These are phyloP conservation scores for Ilex asprella DNA, from an alignment of 257 asterid genomes.

Conservation along the genomic window DNA sequence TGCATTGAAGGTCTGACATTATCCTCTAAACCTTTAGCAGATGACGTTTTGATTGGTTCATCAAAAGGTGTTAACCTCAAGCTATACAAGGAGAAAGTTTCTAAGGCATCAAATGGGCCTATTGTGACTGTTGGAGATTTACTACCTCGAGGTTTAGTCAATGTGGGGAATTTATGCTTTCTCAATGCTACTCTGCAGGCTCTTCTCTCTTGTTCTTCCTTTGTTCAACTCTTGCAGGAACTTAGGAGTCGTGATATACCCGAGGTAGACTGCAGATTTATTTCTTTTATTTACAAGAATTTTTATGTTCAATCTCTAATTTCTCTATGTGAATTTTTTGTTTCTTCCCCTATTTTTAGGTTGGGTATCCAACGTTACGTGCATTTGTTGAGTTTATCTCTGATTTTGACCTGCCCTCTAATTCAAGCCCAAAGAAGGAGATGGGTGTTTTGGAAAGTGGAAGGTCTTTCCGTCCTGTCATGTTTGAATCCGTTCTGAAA, in stretches of 20 bases:
- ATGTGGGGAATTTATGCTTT: conserved; percentile 78
- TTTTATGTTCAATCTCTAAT: background rate
- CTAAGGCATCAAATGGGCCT: conserved; percentile 30
- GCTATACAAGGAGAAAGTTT: conserved; percentile 17
- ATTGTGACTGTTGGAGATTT: conserved; percentile 26
- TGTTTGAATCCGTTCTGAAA: conserved; percentile 67
- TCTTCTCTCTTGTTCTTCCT: conserved; percentile 65
- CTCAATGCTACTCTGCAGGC: conserved; percentile 81
- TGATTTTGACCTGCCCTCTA: conserved; percentile 43
- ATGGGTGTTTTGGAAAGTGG: conserved; percentile 43
- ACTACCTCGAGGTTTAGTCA: conserved; percentile 74
- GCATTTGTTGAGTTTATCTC: conserved; percentile 78
- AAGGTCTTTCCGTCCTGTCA: conserved; percentile 58
- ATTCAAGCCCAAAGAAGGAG: conserved; percentile 40
- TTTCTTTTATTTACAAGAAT: background rate
- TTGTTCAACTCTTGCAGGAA: conserved; percentile 55
- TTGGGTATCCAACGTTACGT: conserved; percentile 61
- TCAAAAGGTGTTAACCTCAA: conserved; percentile 23
- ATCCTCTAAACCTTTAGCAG: conserved; percentile 21
- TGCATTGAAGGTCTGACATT: conserved; percentile 16
- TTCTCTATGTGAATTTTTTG: conserved; percentile 2
- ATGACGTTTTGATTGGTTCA: conserved; percentile 19
- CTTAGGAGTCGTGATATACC: conserved; percentile 48
- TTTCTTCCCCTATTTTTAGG: conserved; percentile 39
- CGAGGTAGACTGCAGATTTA: conserved; percentile 36